phyloP scores from a whole-genome alignment of 148 eudicot genomes.

The Pharnaceum exiguum region DNA sequence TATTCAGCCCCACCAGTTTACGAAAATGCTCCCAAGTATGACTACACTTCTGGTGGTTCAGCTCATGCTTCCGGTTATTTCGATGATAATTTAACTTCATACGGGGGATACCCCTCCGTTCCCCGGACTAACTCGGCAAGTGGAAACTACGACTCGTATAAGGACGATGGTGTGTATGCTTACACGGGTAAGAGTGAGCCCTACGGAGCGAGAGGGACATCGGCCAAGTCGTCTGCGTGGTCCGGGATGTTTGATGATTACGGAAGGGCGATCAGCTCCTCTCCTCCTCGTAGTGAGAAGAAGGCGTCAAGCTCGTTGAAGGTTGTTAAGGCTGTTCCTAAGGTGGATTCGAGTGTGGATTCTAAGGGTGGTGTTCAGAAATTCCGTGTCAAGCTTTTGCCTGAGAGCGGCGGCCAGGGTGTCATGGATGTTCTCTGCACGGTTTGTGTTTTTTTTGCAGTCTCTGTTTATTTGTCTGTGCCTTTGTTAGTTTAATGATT shows the following conservation, averaged over 20 bases:
- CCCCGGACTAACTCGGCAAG: constrained; percentile 37
- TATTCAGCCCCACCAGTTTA: not conserved
- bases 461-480: not conserved
- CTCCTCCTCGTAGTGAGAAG: constrained; percentile 26
- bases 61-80: constrained; percentile 28
- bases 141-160: constrained; percentile 25
- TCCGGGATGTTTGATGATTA: constrained; percentile 78
- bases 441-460: constrained; percentile 30
- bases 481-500: not conserved
- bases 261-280: constrained; percentile 64
- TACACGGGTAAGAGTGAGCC: constrained; percentile 71
- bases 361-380: constrained; percentile 72
- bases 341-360: constrained; percentile 51
- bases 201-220: constrained; percentile 68
- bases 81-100: constrained; percentile 29
- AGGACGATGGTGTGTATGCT: constrained; percentile 65
- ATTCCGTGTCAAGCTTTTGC: constrained; percentile 80
- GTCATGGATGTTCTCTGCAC: constrained; percentile 90
- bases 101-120: constrained; percentile 26
- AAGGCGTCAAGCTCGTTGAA: constrained; percentile 33
- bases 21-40: too few species aligned
- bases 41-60: too few species aligned
- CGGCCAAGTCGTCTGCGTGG: constrained; percentile 50
- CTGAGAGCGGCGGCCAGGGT: constrained; percentile 71
- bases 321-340: constrained; percentile 82